These are phyloP conservation scores for Aspergillus terreus DNA, from an alignment of 2,329 filamentous ascomycete genomes.

Conservation along the genomic window DNA sequence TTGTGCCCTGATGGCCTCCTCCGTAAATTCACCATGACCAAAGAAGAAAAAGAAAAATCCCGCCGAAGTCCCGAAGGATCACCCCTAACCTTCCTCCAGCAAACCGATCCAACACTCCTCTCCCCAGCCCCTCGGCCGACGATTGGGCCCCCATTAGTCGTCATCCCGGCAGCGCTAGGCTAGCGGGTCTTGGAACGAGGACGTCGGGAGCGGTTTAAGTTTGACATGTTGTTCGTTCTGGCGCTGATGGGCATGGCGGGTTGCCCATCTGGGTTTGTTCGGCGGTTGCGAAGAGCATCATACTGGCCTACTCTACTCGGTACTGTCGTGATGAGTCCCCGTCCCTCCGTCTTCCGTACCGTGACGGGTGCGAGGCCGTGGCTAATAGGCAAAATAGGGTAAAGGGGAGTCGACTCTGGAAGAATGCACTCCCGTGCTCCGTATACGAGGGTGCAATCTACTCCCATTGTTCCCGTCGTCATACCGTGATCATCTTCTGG, in stretches of 20 bases:
- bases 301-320: no score
- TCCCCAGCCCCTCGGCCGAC: background rate
- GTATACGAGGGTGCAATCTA: background rate
- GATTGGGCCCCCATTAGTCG: conserved; percentile 7
- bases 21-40: no score
- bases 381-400: background rate
- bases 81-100: background rate
- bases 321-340: no score
- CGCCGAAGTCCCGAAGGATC: conserved; percentile 7
- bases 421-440: background rate
- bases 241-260: background rate
- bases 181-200: conserved; percentile 6
- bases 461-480: background rate
- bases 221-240: background rate
- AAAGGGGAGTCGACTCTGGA: background rate
- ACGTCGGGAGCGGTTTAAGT: background rate
- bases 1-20: background rate
- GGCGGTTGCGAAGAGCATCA: background rate
- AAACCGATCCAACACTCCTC: background rate
- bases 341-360: no score
- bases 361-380: no score
- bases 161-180: conserved; percentile 2
- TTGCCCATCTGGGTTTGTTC: background rate
- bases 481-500: background rate
- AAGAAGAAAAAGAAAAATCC: background rate